Percentiles rank a stretch among this genome's conserved stretches.
phyloP scores from a whole-genome alignment of 1,139 yeast genomes.

The Saccharomyces uvarum region DNA sequence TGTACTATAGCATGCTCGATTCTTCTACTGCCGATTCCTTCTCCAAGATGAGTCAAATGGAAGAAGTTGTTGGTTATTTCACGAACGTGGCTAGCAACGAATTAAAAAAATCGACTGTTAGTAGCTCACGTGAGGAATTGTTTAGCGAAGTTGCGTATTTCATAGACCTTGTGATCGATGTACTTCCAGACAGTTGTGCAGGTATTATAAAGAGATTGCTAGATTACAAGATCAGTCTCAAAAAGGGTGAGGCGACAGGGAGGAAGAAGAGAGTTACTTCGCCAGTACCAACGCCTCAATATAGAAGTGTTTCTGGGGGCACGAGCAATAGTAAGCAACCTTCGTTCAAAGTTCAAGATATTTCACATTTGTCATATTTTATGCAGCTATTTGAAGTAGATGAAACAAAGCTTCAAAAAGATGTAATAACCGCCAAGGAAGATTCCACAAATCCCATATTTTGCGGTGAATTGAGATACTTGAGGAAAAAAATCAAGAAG shows the following conservation, averaged over 20 bases:
- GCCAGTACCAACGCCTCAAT: neutral
- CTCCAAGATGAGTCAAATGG: conserved; percentile 36
- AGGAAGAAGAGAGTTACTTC: conserved; percentile 26
- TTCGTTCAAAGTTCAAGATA: conserved; percentile 43
- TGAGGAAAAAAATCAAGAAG: conserved; percentile 35
- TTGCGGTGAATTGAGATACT: conserved; percentile 27
- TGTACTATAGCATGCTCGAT: conserved; percentile 47
- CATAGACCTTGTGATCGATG: conserved; percentile 45
- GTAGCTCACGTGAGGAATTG: conserved; percentile 40
- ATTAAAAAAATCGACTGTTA: conserved; percentile 43
- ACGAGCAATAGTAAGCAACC: conserved; percentile 32
- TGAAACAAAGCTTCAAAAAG: conserved; percentile 41
- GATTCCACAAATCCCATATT: conserved; percentile 37
- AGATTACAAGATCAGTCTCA: conserved; percentile 36
- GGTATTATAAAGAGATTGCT: conserved; percentile 38
- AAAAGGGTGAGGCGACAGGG: conserved; percentile 1
- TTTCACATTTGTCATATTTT: conserved; percentile 40
- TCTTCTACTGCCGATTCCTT: neutral
- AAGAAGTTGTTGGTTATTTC: conserved; percentile 59
- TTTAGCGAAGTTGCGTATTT: conserved; percentile 53
- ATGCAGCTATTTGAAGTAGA: conserved; percentile 39
- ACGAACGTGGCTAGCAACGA: conserved; percentile 60
- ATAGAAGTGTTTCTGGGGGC: neutral
- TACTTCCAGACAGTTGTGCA: conserved; percentile 39
- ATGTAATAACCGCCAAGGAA: conserved; percentile 37